Evolutionary conservation across 2,329 filamentous ascomycete genomes (phyloP).

Genomic region (Neofusicoccum parvum): DNA sequence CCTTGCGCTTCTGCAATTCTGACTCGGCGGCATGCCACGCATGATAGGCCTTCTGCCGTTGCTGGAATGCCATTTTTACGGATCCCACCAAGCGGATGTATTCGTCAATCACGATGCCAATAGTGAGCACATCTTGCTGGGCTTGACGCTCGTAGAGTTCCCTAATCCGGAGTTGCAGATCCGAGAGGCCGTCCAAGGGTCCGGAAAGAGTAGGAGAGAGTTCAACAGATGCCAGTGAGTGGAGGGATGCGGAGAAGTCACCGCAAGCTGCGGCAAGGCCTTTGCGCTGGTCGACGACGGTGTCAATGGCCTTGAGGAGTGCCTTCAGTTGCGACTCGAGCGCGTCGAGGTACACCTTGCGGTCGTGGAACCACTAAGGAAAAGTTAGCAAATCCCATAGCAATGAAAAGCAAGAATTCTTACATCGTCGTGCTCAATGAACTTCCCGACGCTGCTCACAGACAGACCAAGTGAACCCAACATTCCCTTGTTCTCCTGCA

Average conservation of each 20-base stretch:
- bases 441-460: slow-evolving; percentile 76
- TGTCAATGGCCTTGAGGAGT: slow-evolving; percentile 90
- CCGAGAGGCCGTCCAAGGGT: slow-evolving; percentile 87
- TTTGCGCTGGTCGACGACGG: slow-evolving; percentile 88
- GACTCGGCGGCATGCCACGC: slow-evolving; percentile 90
- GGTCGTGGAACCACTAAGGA: slow-evolving; percentile 91
- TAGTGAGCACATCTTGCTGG: slow-evolving; percentile 92
- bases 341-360: slow-evolving; percentile 90
- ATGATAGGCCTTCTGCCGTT: slow-evolving; percentile 94
- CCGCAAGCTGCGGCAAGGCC: slow-evolving; percentile 89
- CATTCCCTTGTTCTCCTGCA: slow-evolving; percentile 90
- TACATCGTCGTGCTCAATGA: slow-evolving; percentile 96
- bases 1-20: slow-evolving; percentile 86
- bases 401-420: slow-evolving; percentile 39
- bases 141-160: slow-evolving; percentile 97
- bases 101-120: slow-evolving; percentile 97
- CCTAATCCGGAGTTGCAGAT: slow-evolving; percentile 88
- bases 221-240: slow-evolving; percentile 89
- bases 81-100: slow-evolving; percentile 96
- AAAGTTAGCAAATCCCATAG: slow-evolving; percentile 24
- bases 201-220: slow-evolving; percentile 85
- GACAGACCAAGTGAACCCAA: slow-evolving; percentile 81
- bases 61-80: slow-evolving; percentile 88
- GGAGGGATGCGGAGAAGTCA: slow-evolving; percentile 91
- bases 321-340: slow-evolving; percentile 89